phyloP scores from a whole-genome alignment of 164 flowering plant genomes.

The Magnolia officinalis region DNA sequence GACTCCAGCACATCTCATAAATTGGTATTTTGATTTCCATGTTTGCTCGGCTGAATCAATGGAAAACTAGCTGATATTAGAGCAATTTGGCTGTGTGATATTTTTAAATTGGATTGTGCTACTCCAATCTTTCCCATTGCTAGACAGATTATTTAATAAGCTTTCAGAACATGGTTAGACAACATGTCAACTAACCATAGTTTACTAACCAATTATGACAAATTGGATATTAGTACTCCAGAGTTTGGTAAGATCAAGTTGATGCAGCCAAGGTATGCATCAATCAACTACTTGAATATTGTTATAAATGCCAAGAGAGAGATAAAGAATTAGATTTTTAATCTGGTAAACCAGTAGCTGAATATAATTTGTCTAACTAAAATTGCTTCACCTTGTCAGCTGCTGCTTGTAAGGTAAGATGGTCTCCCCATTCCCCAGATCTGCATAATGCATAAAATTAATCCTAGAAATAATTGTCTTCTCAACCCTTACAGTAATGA shows the following conservation, averaged over 20 bases:
- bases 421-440: slow-evolving; percentile 95
- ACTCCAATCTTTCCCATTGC: neutral
- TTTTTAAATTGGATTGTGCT: neutral
- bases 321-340: neutral
- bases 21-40: neutral
- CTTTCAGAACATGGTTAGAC: too few species aligned
- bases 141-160: too few species aligned
- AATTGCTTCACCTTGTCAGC: slow-evolving; percentile 65
- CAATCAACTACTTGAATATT: neutral
- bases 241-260: neutral
- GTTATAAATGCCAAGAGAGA: neutral
- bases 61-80: neutral
- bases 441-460: slow-evolving; percentile 34
- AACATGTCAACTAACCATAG: too few species aligned
- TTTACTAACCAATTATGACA: too few species aligned
- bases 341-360: neutral
- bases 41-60: neutral
- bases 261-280: neutral
- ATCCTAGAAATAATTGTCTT: slow-evolving; percentile 24
- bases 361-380: neutral
- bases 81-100: neutral
- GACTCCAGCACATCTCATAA: neutral
- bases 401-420: slow-evolving; percentile 89
- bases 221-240: too few species aligned
- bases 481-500: slow-evolving; percentile 40